Conservation (phyloP, 495 filamentous ascomycete genomes). For the Xylaria flabelliformis region DNA sequence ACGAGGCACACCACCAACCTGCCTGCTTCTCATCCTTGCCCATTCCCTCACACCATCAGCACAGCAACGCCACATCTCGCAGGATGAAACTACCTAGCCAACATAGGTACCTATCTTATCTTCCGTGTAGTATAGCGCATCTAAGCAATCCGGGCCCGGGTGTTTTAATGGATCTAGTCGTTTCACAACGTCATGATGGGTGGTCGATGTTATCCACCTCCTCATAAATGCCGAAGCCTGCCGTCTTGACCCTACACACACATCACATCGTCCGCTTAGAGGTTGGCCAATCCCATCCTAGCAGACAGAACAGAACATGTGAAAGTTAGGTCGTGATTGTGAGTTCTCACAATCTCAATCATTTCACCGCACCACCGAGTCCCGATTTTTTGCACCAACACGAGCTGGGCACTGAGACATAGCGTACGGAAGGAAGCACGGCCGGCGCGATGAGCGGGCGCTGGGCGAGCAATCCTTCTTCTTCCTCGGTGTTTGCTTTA, state of each 20-base stretch:
- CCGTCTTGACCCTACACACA: conserved; percentile 24
- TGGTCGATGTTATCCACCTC: conserved; percentile 20
- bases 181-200: conserved; percentile 15
- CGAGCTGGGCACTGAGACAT: conserved; percentile 24
- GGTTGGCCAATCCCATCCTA: neutral
- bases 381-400: conserved; percentile 1
- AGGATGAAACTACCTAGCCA: conserved; percentile 11
- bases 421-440: neutral
- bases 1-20: conserved; percentile 14
- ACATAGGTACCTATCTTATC: neutral
- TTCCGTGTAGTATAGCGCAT: neutral
- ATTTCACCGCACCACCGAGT: conserved; percentile 4
- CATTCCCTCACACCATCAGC: conserved; percentile 13
- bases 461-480: conserved; percentile 5
- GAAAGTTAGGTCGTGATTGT: conserved; percentile 1
- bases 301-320: conserved; percentile 12
- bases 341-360: conserved; percentile 1
- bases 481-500: conserved; percentile 12
- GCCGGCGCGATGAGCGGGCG: neutral
- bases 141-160: neutral
- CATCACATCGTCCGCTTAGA: neutral
- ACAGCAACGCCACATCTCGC: conserved; percentile 13
- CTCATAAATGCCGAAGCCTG: conserved; percentile 27
- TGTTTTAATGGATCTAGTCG: neutral
- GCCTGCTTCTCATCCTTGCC: neutral